Conservation (phyloP, 805 yeast species). For the Ogataea siamensis region DNA sequence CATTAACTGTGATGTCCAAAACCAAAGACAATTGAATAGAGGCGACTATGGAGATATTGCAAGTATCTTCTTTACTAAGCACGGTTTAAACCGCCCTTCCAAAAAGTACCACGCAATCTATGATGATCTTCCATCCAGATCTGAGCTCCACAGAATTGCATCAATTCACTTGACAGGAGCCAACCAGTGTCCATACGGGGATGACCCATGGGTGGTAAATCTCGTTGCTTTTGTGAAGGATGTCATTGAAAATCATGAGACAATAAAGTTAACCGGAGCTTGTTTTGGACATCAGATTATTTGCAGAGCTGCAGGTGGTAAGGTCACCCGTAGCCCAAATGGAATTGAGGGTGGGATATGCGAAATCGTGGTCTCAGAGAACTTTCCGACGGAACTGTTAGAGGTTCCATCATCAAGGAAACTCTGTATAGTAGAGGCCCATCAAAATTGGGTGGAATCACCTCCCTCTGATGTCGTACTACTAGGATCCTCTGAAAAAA, state of each 20-base stretch:
- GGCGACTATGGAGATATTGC: constrained; percentile 14
- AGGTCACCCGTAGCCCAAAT: constrained; percentile 51
- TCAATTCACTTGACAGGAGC: constrained; percentile 57
- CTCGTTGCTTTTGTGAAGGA: constrained; percentile 37
- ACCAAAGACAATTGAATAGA: neutral
- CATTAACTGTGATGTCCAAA: constrained; percentile 11
- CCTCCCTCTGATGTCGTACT: constrained; percentile 9
- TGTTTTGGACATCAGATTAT: constrained; percentile 90
- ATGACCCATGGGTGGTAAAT: constrained; percentile 41
- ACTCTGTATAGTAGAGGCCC: constrained; percentile 12
- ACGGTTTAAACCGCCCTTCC: constrained; percentile 12
- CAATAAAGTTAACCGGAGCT: constrained; percentile 60
- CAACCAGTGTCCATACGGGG: constrained; percentile 43
- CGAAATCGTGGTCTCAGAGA: constrained; percentile 41
- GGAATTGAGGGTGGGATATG: constrained; percentile 78
- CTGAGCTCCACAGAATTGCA: constrained; percentile 31
- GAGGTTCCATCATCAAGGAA: constrained; percentile 3
- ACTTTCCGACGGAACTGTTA: constrained; percentile 19
- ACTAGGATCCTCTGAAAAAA: constrained; percentile 7
- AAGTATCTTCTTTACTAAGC: constrained; percentile 10
- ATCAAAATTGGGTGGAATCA: constrained; percentile 9
- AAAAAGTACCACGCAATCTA: constrained; percentile 13
- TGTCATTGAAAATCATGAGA: constrained; percentile 14
- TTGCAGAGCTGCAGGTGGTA: constrained; percentile 61
- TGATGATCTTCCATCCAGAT: constrained; percentile 19